These are phyloP conservation scores for Heteromeles arbutifolia DNA, from an alignment of 306 rosid species.

Conservation along the genomic window DNA sequence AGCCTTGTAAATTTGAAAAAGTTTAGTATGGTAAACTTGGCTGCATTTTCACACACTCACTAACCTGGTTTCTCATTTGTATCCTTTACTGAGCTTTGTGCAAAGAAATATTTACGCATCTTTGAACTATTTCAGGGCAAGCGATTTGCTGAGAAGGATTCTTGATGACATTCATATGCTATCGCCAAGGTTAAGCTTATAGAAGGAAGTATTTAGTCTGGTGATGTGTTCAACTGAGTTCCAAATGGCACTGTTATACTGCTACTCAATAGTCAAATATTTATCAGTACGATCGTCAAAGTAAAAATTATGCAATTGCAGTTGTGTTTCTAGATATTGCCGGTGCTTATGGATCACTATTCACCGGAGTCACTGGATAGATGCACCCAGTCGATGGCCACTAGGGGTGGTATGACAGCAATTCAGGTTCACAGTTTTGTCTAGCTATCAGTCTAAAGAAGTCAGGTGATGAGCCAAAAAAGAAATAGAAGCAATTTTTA, in stretches of 20 bases:
- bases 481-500: neutral
- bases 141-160: neutral
- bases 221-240: neutral
- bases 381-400: neutral
- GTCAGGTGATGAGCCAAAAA: neutral
- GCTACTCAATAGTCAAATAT: neutral
- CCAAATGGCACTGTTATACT: neutral
- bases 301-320: neutral
- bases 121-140: neutral
- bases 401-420: neutral
- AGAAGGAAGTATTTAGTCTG: neutral
- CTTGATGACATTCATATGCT: neutral
- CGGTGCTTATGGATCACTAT: neutral
- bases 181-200: neutral
- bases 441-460: neutral
- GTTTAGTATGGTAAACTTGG: neutral
- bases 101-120: neutral
- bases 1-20: neutral
- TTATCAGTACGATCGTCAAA: neutral
- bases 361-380: neutral
- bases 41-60: neutral
- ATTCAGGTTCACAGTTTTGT: neutral
- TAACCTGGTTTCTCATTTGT: neutral
- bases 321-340: neutral
- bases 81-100: neutral